phyloP scores from a whole-genome alignment of 2,329 filamentous ascomycete genomes.

The Aspergillus terreus region DNA sequence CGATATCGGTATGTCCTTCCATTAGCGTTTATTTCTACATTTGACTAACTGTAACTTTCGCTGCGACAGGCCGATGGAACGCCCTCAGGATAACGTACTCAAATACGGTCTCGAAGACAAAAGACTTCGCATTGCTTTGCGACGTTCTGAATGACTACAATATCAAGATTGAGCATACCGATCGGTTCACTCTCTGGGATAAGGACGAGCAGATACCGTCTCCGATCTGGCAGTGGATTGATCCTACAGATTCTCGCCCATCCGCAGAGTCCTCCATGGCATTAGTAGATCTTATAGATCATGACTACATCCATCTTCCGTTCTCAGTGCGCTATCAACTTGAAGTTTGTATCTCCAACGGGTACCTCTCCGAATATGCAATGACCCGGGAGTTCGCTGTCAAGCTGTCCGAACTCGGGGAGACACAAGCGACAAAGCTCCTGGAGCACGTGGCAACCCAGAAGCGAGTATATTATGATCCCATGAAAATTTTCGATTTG shows the following conservation, averaged over 20 bases:
- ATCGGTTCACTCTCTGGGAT: slow-evolving; percentile 41
- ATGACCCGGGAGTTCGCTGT: slow-evolving; percentile 65
- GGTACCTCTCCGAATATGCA: slow-evolving; percentile 71
- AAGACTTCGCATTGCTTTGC: slow-evolving; percentile 44
- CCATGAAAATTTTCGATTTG: slow-evolving; percentile 67
- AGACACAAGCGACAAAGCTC: slow-evolving; percentile 57
- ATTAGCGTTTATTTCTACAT: background rate
- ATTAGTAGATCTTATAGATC: slow-evolving; percentile 31
- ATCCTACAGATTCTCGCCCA: slow-evolving; percentile 24
- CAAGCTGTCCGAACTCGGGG: slow-evolving; percentile 52
- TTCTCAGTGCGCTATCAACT: slow-evolving; percentile 84
- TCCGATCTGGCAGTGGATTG: slow-evolving; percentile 40
- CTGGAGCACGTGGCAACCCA: slow-evolving; percentile 71
- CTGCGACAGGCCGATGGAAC: slow-evolving; percentile 56
- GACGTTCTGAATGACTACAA: slow-evolving; percentile 69
- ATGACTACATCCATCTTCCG: slow-evolving; percentile 46
- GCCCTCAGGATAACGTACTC: slow-evolving; percentile 53
- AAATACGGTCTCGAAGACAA: slow-evolving; percentile 21
- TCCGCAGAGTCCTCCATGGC: slow-evolving; percentile 29
- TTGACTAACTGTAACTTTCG: slow-evolving; percentile 4
- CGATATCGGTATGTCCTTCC: slow-evolving; percentile 51
- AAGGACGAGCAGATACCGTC: slow-evolving; percentile 15
- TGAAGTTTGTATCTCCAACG: slow-evolving; percentile 85
- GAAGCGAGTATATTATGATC: slow-evolving; percentile 60
- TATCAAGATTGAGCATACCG: slow-evolving; percentile 49